A percentile compares a stretch with the other conserved stretches of the same genome.
Evolutionary conservation across 73 alveolate species (phyloP).

Genomic region (Tetrahymena elliotti): DNA sequence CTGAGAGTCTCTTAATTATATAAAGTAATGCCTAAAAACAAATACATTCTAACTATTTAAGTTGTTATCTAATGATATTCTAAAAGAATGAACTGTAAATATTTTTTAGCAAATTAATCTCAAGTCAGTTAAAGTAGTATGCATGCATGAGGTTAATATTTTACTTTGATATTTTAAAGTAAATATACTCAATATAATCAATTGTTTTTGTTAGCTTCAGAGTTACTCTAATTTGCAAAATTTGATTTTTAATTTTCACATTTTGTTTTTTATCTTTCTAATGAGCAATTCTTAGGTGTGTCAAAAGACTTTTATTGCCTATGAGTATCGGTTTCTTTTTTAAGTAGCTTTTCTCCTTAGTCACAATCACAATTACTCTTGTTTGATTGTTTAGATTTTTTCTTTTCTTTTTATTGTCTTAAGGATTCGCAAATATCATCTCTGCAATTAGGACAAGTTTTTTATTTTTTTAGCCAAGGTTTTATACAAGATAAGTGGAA

Average conservation of each 20-base stretch:
- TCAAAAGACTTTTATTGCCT: background rate
- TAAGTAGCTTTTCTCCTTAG: background rate
- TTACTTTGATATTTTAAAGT: too few relatives aligned
- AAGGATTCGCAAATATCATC: constrained; percentile 50
- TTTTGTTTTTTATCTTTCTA: background rate
- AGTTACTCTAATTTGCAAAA: background rate
- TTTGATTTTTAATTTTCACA: background rate
- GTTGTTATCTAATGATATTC: too few relatives aligned
- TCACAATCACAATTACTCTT: background rate
- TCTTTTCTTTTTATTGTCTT: background rate
- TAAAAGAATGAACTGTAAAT: too few relatives aligned
- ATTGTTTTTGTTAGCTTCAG: background rate
- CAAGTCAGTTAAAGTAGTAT: background rate
- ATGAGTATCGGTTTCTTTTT: background rate
- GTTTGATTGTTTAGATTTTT: background rate
- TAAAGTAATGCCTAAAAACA: too few relatives aligned
- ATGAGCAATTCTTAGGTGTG: background rate
- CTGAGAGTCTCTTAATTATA: background rate
- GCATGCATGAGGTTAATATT: background rate
- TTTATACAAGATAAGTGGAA: constrained; percentile 60
- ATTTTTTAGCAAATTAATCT: background rate
- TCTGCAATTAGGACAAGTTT: constrained; percentile 88
- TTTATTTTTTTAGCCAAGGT: constrained; percentile 81
- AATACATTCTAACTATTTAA: too few relatives aligned
- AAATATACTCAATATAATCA: background rate